These are phyloP conservation scores for Hymenoscyphus salicellus DNA, from an alignment of 2,329 filamentous ascomycete genomes.

Conservation along the genomic window DNA sequence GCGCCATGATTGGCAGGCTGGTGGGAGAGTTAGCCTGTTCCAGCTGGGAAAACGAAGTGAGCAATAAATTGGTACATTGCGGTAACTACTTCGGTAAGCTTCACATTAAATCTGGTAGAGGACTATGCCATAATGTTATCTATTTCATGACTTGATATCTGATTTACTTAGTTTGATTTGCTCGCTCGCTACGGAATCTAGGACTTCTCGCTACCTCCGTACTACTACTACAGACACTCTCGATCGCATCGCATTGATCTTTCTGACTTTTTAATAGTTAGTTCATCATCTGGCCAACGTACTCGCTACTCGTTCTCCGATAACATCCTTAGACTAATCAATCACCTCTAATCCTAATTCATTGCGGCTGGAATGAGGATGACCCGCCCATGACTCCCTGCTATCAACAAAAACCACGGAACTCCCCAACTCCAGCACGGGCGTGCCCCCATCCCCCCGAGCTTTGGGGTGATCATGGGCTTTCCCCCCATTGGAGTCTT, in stretches of 20 bases:
- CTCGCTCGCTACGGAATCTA: background rate
- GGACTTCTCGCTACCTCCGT: background rate
- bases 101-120: background rate
- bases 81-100: slow-evolving; percentile 2
- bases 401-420: slow-evolving; percentile 1
- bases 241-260: background rate
- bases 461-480: slow-evolving; percentile 1
- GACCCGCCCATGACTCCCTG: slow-evolving; percentile 1
- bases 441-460: background rate
- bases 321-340: too few relatives aligned
- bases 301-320: slow-evolving; percentile 1
- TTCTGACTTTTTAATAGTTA: background rate
- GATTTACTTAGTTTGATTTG: background rate
- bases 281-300: background rate
- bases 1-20: background rate
- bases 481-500: background rate
- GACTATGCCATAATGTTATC: background rate
- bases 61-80: background rate
- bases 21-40: background rate
- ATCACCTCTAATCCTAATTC: background rate
- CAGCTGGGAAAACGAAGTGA: slow-evolving; percentile 3
- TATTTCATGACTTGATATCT: background rate
- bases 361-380: background rate
- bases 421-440: slow-evolving; percentile 1
- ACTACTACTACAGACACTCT: background rate